These are phyloP conservation scores for Penicillium sp. DNA, from an alignment of 2,329 filamentous ascomycete species.

Conservation along the genomic window DNA sequence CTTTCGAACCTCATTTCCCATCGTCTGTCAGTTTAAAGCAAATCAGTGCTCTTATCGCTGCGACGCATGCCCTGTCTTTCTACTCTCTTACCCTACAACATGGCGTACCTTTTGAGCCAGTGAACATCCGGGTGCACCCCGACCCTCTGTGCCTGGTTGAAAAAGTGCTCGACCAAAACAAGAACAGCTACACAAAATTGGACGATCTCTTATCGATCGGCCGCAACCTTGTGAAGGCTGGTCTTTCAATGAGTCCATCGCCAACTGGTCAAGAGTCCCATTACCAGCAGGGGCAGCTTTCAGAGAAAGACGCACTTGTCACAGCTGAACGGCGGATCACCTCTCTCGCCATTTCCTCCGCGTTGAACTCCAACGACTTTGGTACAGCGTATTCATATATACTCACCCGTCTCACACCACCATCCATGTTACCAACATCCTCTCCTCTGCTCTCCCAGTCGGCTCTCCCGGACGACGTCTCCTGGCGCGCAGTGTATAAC, in stretches of 20 bases:
- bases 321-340: constrained; percentile 44
- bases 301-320: constrained; percentile 25
- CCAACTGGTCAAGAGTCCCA: constrained; percentile 16
- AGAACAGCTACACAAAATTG: constrained; percentile 56
- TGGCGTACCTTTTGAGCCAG: constrained; percentile 59
- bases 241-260: constrained; percentile 28
- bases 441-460: constrained; percentile 23
- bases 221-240: constrained; percentile 50
- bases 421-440: constrained; percentile 28
- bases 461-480: constrained; percentile 48
- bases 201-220: constrained; percentile 59
- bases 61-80: constrained; percentile 59
- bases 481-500: constrained; percentile 59
- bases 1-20: constrained; percentile 40
- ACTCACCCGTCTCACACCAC: constrained; percentile 49
- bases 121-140: constrained; percentile 58
- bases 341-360: constrained; percentile 42
- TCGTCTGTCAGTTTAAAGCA: constrained; percentile 38
- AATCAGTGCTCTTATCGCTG: constrained; percentile 50
- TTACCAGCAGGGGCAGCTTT: constrained; percentile 6
- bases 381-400: constrained; percentile 64
- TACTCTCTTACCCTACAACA: constrained; percentile 60
- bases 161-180: constrained; percentile 58
- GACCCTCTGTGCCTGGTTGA: constrained; percentile 55
- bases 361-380: constrained; percentile 41